Evolutionary conservation across 2,329 filamentous ascomycete species (phyloP), one percentile per base, ranked within the genome.

Genomic region (Ophiobolus disseminans): DNA sequence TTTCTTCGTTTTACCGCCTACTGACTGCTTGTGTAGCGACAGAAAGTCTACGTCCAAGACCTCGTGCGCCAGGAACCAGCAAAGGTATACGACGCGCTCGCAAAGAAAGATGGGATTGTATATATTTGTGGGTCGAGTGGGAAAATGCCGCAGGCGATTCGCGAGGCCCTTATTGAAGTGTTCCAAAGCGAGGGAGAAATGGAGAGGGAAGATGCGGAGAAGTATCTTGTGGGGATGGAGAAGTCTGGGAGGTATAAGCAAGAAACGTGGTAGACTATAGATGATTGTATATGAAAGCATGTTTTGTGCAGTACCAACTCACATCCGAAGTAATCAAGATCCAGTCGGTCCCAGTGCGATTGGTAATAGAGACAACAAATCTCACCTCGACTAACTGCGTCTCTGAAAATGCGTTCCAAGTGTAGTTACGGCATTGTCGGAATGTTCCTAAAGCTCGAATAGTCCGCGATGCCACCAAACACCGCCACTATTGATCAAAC

Each of bases 1-100:
- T 16, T 16, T 2, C 17, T 8, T 23, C 11, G 9, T n/a, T 7
- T 20, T 10, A 1, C n/a, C 14, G 1, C 11, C 22, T 20, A 37
- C 35, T 58, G 32, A 52, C 35, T 17, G 3, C 32, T n/a, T 5
- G 10, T 14, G n/a, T 53, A 75, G 63, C 67, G 70, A 25, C 74
- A 81, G 42, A 88, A 86, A 65, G 69, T 85, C 6, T 90, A 90
- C 56, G 86, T 90, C 1, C 87, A 90, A 66, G 82, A 88, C 61
- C 70, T 81, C 3, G 76, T 89, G 13, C 77, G 79, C 1, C 74
- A 82, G 55, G 73, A 85, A 22, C 75, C 74, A 2, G 59, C 63
- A 6, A 58, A 77, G 10, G 76, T 87, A 1, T 82, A 78, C 58
- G 66, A 76, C 11, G 67, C 82, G n/a, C 65, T 89, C 4, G 71